Base-by-base conservation (phyloP, 2,329 filamentous ascomycete species). In the Geosmithia morbida region DNA sequence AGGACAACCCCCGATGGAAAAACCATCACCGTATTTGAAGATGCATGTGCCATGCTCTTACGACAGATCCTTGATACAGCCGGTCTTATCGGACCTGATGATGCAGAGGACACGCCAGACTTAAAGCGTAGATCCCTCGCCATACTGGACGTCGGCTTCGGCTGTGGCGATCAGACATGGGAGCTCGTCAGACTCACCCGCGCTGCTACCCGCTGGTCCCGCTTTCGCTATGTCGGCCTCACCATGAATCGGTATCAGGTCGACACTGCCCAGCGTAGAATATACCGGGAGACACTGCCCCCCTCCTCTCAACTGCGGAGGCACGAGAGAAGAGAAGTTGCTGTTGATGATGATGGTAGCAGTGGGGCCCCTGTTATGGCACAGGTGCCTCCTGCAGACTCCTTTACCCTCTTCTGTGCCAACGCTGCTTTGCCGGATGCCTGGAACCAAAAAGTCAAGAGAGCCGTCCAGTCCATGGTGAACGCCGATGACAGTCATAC, bases 141-240 rank as follows among this genome's bases (percentile, higher is more conserved):
- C 2, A 60, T 74, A 10, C 58, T 79, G 1, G 75, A 79, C 50
- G 61, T 79, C 1, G 75, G 76, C 2, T 73, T 77, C 50, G 75
- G 76, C 10, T 80, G 76, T 51, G 76, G 76, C 30, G 74, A 79
- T 52, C 76, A 79, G 55, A 73, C 68, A 0, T 55, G 71, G 18
- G 66, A 71, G 48, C 53, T 77, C 20, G 64, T 60, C 2, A 56
- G 55, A 11, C 54, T 60, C 20, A 50, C 59, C 3, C 46, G 52
- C 17, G 48, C 50, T 4, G 41, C 53, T 3, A 46, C 46, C 2
- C 46, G 51, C 33, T 56, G 57, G 50, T 46, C 48, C 22, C 48
- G 53, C 13, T 64, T 70, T 48, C 60, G 59, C 30, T 79, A 79
- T 52, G 61, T 76, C 2, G 75, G 75, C 0, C 67, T 79, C 37